Percentiles rank a stretch among this genome's conserved stretches.
Conservation (phyloP, 352 stramenopile genomes). For the Phytophthora agathidicida region DNA sequence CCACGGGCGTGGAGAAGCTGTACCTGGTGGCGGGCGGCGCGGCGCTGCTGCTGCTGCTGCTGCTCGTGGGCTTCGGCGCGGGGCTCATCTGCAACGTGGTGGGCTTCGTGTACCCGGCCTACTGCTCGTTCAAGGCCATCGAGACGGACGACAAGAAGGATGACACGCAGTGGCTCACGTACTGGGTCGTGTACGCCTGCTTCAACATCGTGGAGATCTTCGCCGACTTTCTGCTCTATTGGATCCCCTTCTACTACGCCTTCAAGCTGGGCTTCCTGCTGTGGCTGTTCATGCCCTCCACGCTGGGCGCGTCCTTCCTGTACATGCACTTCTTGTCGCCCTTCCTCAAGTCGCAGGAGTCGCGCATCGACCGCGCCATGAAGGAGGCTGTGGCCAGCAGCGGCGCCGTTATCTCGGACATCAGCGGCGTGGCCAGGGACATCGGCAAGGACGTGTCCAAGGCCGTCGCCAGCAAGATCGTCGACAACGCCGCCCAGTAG, state of each 20-base stretch:
- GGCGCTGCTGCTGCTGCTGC: slow-evolving; percentile 71
- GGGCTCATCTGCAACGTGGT: slow-evolving; percentile 87
- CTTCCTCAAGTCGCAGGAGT: slow-evolving; percentile 86
- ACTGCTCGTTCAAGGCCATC: slow-evolving; percentile 88
- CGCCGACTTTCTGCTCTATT: slow-evolving; percentile 96
- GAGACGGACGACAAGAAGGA: slow-evolving; percentile 79
- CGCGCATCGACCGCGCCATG: slow-evolving; percentile 85
- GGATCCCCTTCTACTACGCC: slow-evolving; percentile 98
- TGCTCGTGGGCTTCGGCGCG: slow-evolving; percentile 87
- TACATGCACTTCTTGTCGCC: slow-evolving; percentile 94
- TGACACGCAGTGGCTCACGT: slow-evolving; percentile 94
- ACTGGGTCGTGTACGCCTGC: slow-evolving; percentile 98
- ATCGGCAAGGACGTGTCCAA: slow-evolving; percentile 79
- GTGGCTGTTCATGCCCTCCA: slow-evolving; percentile 97
- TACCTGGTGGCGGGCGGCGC: slow-evolving; percentile 78
- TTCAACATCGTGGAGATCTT: slow-evolving; percentile 98
- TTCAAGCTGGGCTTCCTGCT: slow-evolving; percentile 98
- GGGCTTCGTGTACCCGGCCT: slow-evolving; percentile 85
- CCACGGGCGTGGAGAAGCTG: slow-evolving; percentile 89
- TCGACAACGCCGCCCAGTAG: slow-evolving; percentile 54
- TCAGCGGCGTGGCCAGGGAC: slow-evolving; percentile 76
- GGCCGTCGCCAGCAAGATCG: slow-evolving; percentile 76
- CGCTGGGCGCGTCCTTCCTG: slow-evolving; percentile 94
- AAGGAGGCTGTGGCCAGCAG: slow-evolving; percentile 82
- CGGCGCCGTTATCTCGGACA: slow-evolving; percentile 80